phyloP scores from a whole-genome alignment of 1,284 basidiomycete genomes.

The Puccinia triticina region DNA sequence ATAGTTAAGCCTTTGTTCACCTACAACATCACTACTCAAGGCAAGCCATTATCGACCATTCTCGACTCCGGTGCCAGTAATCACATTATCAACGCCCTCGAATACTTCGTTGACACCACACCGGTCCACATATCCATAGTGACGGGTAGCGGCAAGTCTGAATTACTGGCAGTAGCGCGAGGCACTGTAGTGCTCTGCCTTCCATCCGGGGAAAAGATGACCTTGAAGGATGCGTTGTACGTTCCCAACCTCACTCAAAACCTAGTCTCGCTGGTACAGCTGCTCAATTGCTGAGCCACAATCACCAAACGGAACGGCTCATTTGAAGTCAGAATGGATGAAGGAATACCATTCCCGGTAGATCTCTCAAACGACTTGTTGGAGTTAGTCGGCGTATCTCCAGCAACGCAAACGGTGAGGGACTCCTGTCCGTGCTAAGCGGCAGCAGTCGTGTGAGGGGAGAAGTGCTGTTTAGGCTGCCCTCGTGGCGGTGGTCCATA shows the following conservation, averaged over 20 bases:
- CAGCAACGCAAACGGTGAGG: no score
- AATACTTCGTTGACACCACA: not conserved
- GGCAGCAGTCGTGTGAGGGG: no score
- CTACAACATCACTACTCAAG: no score
- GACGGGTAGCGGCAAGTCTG: not conserved
- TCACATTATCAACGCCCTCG: not conserved
- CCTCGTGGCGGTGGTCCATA: no score
- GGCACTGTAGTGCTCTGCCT: not conserved
- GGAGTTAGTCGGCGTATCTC: no score
- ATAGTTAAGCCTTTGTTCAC: no score
- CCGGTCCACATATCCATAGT: not conserved
- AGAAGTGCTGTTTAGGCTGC: no score
- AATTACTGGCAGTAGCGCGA: not conserved
- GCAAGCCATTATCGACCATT: not conserved
- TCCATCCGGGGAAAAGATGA: not conserved
- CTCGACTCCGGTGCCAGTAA: conserved; percentile 2
- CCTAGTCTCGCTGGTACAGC: not conserved
- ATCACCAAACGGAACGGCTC: not conserved
- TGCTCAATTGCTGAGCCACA: not conserved
- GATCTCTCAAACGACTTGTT: no score
- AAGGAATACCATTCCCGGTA: not conserved
- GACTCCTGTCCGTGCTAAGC: no score
- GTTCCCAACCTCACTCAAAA: not conserved
- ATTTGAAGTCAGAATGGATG: not conserved
- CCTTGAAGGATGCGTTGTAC: not conserved